Conservation (phyloP, 495 filamentous ascomycete species). For the Saxispiralis lemnorum region DNA sequence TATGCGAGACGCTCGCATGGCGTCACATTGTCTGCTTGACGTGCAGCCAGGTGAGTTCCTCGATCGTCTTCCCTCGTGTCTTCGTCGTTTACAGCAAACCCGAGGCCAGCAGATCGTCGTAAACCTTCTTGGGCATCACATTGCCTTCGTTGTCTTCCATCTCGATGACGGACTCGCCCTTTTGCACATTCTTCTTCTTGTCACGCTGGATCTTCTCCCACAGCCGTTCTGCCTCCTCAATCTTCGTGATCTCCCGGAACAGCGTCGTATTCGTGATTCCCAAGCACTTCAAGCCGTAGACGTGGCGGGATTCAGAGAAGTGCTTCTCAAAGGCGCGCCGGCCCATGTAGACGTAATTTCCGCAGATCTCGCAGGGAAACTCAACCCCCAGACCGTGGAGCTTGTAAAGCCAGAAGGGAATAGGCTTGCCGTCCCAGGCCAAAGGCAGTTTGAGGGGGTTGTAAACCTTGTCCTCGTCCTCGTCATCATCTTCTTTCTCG, state of each 20-base stretch:
- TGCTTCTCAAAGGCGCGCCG: constrained; percentile 94
- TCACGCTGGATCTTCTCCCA: constrained; percentile 90
- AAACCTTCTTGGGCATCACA: constrained; percentile 97
- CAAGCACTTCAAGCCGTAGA: constrained; percentile 80
- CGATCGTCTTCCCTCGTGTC: no score
- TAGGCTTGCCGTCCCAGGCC: constrained; percentile 95
- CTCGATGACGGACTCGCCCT: constrained; percentile 65
- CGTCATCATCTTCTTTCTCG: constrained; percentile 39
- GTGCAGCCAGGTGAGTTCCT: no score
- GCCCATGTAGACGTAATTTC: constrained; percentile 95
- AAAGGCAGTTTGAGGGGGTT: constrained; percentile 91
- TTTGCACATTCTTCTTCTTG: constrained; percentile 56
- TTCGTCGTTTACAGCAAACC: constrained; percentile 36
- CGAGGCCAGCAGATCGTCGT: constrained; percentile 64
- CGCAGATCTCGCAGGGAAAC: constrained; percentile 89
- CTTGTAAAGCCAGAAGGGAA: constrained; percentile 97
- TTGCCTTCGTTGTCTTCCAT: constrained; percentile 98
- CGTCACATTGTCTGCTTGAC: no score
- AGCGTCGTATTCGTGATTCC: constrained; percentile 84
- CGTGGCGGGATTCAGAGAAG: constrained; percentile 82
- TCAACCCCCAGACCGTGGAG: constrained; percentile 90
- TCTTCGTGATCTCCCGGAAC: constrained; percentile 84
- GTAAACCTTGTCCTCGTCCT: constrained; percentile 69
- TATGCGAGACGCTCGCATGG: no score
- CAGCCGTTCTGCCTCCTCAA: constrained; percentile 68